A percentile compares a stretch with the other conserved stretches of the same genome.
phyloP scores from a whole-genome alignment of 208 protist species.

The Jaenimonas drosophilae region DNA sequence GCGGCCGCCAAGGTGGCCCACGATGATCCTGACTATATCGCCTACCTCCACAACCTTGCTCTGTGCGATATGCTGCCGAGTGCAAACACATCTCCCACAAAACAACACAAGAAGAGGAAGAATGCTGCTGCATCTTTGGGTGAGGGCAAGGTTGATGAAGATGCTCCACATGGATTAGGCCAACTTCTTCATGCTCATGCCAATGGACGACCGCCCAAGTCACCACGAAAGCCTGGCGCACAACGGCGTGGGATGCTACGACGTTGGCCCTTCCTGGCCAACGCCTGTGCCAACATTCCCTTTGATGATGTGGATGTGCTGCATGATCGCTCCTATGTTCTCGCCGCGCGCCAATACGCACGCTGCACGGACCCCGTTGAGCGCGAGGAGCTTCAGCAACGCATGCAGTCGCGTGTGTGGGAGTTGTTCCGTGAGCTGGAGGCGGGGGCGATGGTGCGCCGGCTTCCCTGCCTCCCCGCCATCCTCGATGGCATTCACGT shows the following conservation, averaged over 20 bases:
- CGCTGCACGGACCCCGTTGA: conserved; percentile 6
- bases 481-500: conserved; percentile 32
- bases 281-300: conserved; percentile 24
- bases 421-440: conserved; percentile 45
- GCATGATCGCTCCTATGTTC: conserved; percentile 44
- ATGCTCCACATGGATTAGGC: too few relatives aligned
- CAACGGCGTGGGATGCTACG: conserved; percentile 17
- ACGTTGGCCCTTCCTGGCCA: conserved; percentile 52
- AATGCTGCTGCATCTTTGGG: too few relatives aligned
- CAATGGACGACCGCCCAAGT: background rate
- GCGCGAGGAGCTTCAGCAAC: conserved; percentile 22
- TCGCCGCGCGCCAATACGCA: conserved; percentile 29
- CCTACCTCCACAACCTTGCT: conserved; percentile 47
- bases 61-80: conserved; percentile 9
- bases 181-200: background rate
- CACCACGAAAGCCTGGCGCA: conserved; percentile 1
- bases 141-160: too few relatives aligned
- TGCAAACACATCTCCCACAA: background rate
- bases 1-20: conserved; percentile 28
- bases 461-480: conserved; percentile 45
- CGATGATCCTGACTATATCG: conserved; percentile 48
- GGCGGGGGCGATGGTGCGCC: conserved; percentile 26
- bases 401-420: conserved; percentile 37
- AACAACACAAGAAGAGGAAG: too few relatives aligned
- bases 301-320: conserved; percentile 48